phyloP scores from a whole-genome alignment of 345 rosid genomes.

The Boechera retrofracta region DNA sequence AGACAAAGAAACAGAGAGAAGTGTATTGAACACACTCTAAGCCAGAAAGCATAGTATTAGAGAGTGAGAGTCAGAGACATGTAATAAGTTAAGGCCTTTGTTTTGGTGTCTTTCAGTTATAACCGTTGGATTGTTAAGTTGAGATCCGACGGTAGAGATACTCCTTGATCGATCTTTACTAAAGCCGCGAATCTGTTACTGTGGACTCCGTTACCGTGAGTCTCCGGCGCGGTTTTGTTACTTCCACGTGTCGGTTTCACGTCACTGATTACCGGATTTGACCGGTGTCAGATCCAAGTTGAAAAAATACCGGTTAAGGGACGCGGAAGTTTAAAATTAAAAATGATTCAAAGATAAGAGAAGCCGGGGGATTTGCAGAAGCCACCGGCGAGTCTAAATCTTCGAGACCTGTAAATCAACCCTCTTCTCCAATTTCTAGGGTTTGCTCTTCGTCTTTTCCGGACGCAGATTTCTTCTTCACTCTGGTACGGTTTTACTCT shows the following conservation, averaged over 20 bases:
- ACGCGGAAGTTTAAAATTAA: slow-evolving; percentile 34
- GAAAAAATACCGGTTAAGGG: slow-evolving; percentile 30
- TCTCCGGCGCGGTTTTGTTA: neutral
- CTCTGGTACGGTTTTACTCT: slow-evolving; percentile 38
- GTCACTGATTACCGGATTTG: slow-evolving; percentile 30
- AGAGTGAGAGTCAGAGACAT: too few species aligned
- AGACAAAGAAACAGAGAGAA: neutral
- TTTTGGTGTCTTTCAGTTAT: neutral
- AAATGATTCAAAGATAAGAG: slow-evolving; percentile 38
- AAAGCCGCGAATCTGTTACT: neutral
- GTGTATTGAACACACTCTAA: neutral
- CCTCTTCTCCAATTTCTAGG: slow-evolving; percentile 13
- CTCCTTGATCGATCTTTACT: neutral
- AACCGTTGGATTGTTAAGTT: slow-evolving; percentile 11
- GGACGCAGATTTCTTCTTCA: slow-evolving; percentile 36
- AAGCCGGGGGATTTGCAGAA: slow-evolving; percentile 47
- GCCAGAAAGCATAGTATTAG: neutral
- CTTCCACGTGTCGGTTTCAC: slow-evolving; percentile 46
- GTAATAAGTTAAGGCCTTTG: neutral
- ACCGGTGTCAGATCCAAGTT: slow-evolving; percentile 49
- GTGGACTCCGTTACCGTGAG: slow-evolving; percentile 1
- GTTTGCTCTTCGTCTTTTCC: slow-evolving; percentile 17
- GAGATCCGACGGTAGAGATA: slow-evolving; percentile 23
- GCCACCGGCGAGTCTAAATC: slow-evolving; percentile 38
- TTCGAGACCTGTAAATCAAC: slow-evolving; percentile 22